Conservation (phyloP, 148 eudicot species). For the Rhododendron mucronatum region DNA sequence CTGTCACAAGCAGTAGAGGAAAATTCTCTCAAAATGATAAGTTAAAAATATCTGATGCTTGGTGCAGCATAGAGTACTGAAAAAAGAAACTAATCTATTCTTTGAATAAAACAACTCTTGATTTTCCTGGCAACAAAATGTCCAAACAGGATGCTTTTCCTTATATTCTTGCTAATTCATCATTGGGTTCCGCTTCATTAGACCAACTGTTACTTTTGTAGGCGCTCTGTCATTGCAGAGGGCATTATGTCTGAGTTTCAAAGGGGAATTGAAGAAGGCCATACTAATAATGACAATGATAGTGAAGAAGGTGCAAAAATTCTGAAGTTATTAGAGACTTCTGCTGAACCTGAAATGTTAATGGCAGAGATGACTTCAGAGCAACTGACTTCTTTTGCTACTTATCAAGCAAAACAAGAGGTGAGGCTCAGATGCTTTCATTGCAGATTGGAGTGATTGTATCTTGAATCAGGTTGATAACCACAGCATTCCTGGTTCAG, state of each 20-base stretch:
- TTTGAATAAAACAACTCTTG: neutral
- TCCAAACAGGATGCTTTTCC: neutral
- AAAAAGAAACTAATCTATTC: neutral
- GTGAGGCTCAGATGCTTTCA: slow-evolving; percentile 27
- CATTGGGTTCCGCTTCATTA: neutral
- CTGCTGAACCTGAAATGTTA: slow-evolving; percentile 86
- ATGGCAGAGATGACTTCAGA: slow-evolving; percentile 94
- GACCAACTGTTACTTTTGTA: slow-evolving; percentile 18
- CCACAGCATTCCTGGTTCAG: slow-evolving; percentile 27
- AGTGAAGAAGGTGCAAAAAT: slow-evolving; percentile 81
- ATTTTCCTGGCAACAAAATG: neutral
- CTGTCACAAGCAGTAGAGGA: neutral
- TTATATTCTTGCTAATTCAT: neutral
- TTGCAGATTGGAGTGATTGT: slow-evolving; percentile 10
- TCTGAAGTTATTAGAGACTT: slow-evolving; percentile 67
- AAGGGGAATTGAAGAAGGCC: slow-evolving; percentile 26
- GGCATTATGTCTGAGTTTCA: slow-evolving; percentile 67
- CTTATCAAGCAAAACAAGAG: slow-evolving; percentile 68
- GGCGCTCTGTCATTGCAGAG: slow-evolving; percentile 71
- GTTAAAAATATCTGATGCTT: neutral
- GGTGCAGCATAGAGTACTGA: neutral
- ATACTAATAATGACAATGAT: slow-evolving; percentile 31
- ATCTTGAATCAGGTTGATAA: slow-evolving; percentile 7
- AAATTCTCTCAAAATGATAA: neutral
- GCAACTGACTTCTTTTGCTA: slow-evolving; percentile 58